Evolutionary conservation across 495 filamentous ascomycete genomes (phyloP).

Genomic region (Aspergillus nanangensis): DNA sequence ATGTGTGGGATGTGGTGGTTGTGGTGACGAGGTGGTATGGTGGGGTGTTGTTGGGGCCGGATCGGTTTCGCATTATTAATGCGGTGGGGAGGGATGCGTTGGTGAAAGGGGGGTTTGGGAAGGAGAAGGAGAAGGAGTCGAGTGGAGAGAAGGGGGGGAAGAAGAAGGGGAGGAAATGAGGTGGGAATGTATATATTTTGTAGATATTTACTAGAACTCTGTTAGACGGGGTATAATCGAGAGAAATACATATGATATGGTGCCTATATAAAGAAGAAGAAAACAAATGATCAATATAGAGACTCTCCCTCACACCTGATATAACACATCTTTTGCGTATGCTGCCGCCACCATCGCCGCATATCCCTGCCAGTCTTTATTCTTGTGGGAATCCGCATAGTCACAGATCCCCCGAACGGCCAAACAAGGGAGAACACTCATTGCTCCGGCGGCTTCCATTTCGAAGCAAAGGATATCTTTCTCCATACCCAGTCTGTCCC

Average conservation of each 20-base stretch:
- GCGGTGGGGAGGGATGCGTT: constrained; percentile 79
- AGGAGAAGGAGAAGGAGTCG: constrained; percentile 29
- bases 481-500: neutral
- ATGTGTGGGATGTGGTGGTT: constrained; percentile 85
- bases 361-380: neutral
- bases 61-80: constrained; percentile 87
- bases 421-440: neutral
- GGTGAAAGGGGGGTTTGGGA: constrained; percentile 67
- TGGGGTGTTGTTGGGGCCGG: constrained; percentile 79
- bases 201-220: neutral
- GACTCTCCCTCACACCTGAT: no score
- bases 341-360: neutral
- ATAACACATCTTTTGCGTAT: neutral
- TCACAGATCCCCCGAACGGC: neutral
- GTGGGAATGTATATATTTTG: neutral
- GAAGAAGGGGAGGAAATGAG: constrained; percentile 57
- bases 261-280: no score
- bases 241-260: no score
- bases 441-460: neutral
- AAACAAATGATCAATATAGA: no score
- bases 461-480: neutral
- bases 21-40: constrained; percentile 98
- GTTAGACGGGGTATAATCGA: no score
- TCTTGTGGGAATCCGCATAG: neutral
- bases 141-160: constrained; percentile 45